Evolutionary conservation across 2,329 filamentous ascomycete species (phyloP).

Genomic region (Cytospora piceae): DNA sequence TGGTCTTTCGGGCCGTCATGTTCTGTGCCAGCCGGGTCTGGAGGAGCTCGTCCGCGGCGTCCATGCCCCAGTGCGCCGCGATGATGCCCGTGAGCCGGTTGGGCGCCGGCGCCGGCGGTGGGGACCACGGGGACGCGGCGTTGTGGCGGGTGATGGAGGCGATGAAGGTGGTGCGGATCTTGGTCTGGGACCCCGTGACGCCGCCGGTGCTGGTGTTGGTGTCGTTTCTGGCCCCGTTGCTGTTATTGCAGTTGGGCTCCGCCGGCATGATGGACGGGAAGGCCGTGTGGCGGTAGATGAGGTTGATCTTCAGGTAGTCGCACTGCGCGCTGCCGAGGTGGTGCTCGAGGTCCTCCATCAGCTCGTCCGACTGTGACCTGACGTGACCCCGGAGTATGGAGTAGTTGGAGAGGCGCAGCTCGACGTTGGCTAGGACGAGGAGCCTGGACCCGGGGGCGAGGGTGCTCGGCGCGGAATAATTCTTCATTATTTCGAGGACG

Average conservation of each 20-base stretch:
- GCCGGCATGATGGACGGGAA: conserved; percentile 44
- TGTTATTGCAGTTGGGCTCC: too few relatives aligned
- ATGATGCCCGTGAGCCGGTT: conserved; percentile 51
- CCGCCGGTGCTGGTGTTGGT: conserved; percentile 38
- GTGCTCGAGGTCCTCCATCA: conserved; percentile 62
- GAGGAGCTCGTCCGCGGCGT: conserved; percentile 49
- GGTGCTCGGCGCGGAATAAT: conserved; percentile 48
- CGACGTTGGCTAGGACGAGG: conserved; percentile 54
- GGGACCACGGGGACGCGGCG: conserved; percentile 56
- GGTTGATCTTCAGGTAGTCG: conserved; percentile 55
- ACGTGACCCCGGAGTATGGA: conserved; percentile 33
- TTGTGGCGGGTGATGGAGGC: conserved; percentile 56
- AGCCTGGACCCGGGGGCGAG: conserved; percentile 49
- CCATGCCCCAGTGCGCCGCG: conserved; percentile 52
- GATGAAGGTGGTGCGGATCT: conserved; percentile 55
- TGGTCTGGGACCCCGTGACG: conserved; percentile 47
- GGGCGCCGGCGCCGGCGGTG: conserved; percentile 42
- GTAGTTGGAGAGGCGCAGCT: conserved; percentile 36
- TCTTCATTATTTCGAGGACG: conserved; percentile 52
- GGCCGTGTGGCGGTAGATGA: conserved; percentile 61
- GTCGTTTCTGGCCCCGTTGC: conserved; percentile 38
- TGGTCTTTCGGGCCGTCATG: conserved; percentile 28
- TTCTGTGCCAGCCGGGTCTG: conserved; percentile 35
- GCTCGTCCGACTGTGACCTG: conserved; percentile 53
- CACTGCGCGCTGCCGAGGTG: conserved; percentile 55